Evolutionary conservation across 352 stramenopile species (phyloP), one percentile per base, ranked within the genome.

Genomic region (Phytopythium cucurbitacearum): DNA sequence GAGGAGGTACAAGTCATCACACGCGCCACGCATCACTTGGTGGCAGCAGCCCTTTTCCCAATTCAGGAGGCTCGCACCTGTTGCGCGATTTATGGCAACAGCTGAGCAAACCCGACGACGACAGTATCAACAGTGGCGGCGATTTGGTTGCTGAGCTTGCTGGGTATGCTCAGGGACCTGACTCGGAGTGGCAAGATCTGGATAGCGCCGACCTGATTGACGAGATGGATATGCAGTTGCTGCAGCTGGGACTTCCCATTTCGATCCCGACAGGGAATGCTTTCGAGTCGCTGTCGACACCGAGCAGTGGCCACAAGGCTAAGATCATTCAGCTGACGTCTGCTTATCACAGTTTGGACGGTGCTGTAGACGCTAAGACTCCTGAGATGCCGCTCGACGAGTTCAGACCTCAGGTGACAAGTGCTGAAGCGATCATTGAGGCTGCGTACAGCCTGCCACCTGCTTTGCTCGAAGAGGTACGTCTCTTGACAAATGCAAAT

Each of bases 11-110:
- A 0, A 50, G 40, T 4, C 53, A 64, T 45, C 64, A 76, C 38
- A 59, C 51, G 0, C 65, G 69, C 4, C 65, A 69, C 15, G 44
- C 67, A 21, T 76, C 73, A 11, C 38, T 74, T 2, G 68, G 65
- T 15, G 43, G 59, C 37, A 60, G 55, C 2, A 79, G 65, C 40
- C 63, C 71, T 7, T 75, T 64, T 51, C 69, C 69, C 37, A 54
- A 54, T 38, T 54, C 48, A 12, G 48, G 48, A 16, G 65, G 67
- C 1, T 75, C 73, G 0, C 80, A 91, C 48, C 65, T 91, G n/a
- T 71, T 91, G 35, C 76, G 79, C 11, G 81, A 91, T 48, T 51
- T 91, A 34, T 91, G 81, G 81, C 81, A 91, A 9, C 81, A 91
- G 58, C 48, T 89, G 3, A 87, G 81, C 48, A 83, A 83, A 44